phyloP scores from a whole-genome alignment of 345 rosid genomes.

The Gossypium longicalyx region DNA sequence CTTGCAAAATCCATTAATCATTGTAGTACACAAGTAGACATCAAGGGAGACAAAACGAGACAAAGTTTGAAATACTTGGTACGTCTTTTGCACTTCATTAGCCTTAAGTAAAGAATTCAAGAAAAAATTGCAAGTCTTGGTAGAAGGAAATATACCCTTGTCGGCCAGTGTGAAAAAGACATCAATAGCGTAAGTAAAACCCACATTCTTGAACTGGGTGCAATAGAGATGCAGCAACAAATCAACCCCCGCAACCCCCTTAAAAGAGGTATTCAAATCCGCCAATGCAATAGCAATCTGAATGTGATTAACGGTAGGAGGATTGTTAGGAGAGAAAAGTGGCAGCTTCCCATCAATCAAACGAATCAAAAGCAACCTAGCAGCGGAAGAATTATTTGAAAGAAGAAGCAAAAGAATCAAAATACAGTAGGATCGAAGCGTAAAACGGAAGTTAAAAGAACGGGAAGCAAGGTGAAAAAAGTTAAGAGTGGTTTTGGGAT shows the following conservation, averaged over 20 bases:
- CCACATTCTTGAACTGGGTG: constrained; percentile 50
- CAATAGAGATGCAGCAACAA: constrained; percentile 56
- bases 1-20: constrained; percentile 58
- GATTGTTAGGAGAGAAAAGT: constrained; percentile 20
- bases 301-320: constrained; percentile 20
- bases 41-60: constrained; percentile 47
- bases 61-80: constrained; percentile 45
- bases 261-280: constrained; percentile 32
- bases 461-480: constrained; percentile 61
- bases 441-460: constrained; percentile 52
- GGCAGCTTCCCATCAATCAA: constrained; percentile 58
- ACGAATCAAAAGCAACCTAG: constrained; percentile 53
- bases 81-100: constrained; percentile 47
- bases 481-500: constrained; percentile 52
- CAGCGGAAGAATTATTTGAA: constrained; percentile 42
- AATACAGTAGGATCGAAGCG: constrained; percentile 60
- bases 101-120: constrained; percentile 58
- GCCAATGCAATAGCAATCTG: constrained; percentile 48
- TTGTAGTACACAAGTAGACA: constrained; percentile 63
- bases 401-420: constrained; percentile 52
- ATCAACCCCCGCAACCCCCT: constrained; percentile 40
- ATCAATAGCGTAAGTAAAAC: constrained; percentile 48
- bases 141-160: constrained; percentile 56
- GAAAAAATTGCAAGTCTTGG: constrained; percentile 56
- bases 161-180: constrained; percentile 39